Base-by-base conservation (phyloP, 2,329 filamentous ascomycete species). In the Gnomoniopsis sp. region DNA sequence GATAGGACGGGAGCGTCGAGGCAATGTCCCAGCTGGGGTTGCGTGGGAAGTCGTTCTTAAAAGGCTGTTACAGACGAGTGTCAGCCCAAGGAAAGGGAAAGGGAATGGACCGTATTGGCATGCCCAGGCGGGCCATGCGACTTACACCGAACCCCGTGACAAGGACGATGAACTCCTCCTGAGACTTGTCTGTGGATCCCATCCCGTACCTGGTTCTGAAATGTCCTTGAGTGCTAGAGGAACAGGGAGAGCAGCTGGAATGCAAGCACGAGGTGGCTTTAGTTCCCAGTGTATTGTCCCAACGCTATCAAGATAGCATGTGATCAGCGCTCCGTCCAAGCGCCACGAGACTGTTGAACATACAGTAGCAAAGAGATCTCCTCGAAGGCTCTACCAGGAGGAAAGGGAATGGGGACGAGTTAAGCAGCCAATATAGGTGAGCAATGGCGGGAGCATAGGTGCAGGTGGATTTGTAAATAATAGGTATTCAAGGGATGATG, bases 21-120 rank as follows among this genome's bases (percentile, higher is more conserved):
- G 88, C 86, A 68, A 96, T 93, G 69, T 93, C 83, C 81, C 85
- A 93, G 3, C 91, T 91, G 10, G 91, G 90, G 69, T 96, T 96
- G 60, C 87, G 76, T 30, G 86, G 84, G 68, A 87, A 87, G 48
- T 87, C 76, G n/a, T 75, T 79, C 66, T 88, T 86, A 72, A 96
- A 96, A 1, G 91, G 88, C 90, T 93, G n/a, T 36, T n/a, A 17
- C 26, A 44, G n/a, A 12, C 4, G 6, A 19, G 36, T 14, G 49
- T 61, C 6, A 61, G 59, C 14, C 41, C 23, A 33, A 51, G n/a
- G 19, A 17, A 30, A 51, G n/a, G 19, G 12, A 30, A 21, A 44
- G 41, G 10, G 23, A 33, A 34, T 14, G 26, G 15, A 34, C 41
- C 19, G 44, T 14, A 23, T 23, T 26, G 34, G 44, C 33, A 33